A percentile compares a stretch with the other conserved stretches of the same genome.
Conservation (phyloP, 2,329 filamentous ascomycete species). For the Lachnellula hyalina region DNA sequence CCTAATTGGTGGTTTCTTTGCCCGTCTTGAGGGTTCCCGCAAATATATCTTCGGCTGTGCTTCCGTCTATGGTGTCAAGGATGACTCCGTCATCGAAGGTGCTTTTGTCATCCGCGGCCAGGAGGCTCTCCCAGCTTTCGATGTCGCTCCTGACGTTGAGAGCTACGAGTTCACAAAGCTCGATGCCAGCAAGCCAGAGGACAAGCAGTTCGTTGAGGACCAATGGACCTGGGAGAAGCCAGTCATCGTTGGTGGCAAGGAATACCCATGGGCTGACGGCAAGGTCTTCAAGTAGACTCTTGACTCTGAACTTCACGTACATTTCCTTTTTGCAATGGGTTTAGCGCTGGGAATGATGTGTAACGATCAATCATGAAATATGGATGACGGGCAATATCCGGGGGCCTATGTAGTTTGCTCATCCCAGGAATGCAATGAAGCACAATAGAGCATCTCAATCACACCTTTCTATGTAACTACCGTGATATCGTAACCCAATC, state of each 20-base stretch:
- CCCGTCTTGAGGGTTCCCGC: conserved; percentile 92
- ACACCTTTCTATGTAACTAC: background rate
- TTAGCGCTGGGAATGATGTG: conserved; percentile 19
- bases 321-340: conserved; percentile 12
- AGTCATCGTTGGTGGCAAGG: conserved; percentile 75
- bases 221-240: conserved; percentile 92
- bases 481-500: background rate
- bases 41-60: conserved; percentile 94
- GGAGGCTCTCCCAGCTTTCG: conserved; percentile 79
- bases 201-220: conserved; percentile 79
- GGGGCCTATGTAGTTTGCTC: conserved; percentile 11
- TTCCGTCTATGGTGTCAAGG: conserved; percentile 83
- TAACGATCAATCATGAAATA: conserved; percentile 20
- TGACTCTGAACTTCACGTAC: conserved; percentile 4
- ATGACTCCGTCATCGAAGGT: conserved; percentile 86
- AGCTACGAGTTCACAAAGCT: conserved; percentile 97
- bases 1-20: conserved; percentile 96
- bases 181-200: conserved; percentile 77
- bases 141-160: conserved; percentile 96
- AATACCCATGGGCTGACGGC: conserved; percentile 80
- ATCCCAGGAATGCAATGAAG: conserved; percentile 5
- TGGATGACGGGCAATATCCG: conserved; percentile 4
- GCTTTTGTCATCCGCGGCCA: conserved; percentile 94
- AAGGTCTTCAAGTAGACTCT: conserved; percentile 97
- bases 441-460: background rate